Conservation (phyloP, 2,329 filamentous ascomycete species). For the Paecilomyces dactylethromorphus region DNA sequence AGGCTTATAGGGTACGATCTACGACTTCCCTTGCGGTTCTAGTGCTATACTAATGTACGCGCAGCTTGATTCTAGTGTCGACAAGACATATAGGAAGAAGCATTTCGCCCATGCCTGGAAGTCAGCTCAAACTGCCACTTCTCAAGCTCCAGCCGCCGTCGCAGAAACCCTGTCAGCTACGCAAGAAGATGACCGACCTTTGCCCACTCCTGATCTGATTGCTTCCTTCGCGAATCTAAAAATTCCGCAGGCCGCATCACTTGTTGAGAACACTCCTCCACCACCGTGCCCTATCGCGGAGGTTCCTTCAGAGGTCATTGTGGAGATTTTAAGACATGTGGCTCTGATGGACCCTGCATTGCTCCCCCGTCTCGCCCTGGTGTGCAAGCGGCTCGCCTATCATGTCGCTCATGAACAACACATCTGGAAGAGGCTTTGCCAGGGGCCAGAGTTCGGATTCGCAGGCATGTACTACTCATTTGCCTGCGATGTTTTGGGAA, state of each 20-base stretch:
- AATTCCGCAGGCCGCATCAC: constrained; percentile 61
- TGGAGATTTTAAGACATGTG: constrained; percentile 70
- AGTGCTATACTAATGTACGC: constrained; percentile 10
- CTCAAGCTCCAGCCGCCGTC: constrained; percentile 47
- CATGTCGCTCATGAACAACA: constrained; percentile 76
- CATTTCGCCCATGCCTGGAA: constrained; percentile 68
- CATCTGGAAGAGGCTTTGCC: constrained; percentile 74
- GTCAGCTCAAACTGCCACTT: constrained; percentile 36
- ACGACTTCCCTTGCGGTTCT: constrained; percentile 3
- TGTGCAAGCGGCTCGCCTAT: constrained; percentile 83
- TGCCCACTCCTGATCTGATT: constrained; percentile 63
- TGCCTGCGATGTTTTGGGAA: constrained; percentile 53
- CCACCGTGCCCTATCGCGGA: constrained; percentile 72
- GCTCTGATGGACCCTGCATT: constrained; percentile 69
- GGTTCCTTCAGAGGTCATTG: constrained; percentile 76
- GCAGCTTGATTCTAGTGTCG: constrained; percentile 76
- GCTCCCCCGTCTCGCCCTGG: constrained; percentile 67
- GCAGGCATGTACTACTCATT: constrained; percentile 76
- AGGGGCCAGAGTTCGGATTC: constrained; percentile 70
- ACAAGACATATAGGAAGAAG: constrained; percentile 83
- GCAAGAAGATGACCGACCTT: constrained; percentile 41
- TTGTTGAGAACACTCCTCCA: constrained; percentile 64
- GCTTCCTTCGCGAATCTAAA: constrained; percentile 63
- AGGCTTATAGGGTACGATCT: constrained; percentile 68
- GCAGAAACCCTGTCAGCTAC: constrained; percentile 52